phyloP scores from a whole-genome alignment of 352 stramenopile species.

The Pythium guiyangense region DNA sequence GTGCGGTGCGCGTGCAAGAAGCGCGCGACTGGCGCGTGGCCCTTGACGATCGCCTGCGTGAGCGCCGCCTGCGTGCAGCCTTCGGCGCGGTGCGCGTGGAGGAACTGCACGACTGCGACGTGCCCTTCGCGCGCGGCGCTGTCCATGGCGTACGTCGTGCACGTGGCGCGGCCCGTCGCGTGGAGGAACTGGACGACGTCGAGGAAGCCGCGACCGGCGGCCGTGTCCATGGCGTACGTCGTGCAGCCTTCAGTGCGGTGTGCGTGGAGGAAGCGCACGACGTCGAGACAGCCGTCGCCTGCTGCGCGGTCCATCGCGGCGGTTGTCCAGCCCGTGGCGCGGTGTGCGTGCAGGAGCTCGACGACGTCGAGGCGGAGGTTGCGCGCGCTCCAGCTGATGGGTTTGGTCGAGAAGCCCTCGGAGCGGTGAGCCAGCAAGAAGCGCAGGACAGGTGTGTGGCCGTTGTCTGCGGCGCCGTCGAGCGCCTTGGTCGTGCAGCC shows the following conservation, averaged over 20 bases:
- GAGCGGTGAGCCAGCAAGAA: no score
- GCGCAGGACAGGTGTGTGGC: no score
- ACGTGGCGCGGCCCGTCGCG: background rate
- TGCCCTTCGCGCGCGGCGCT: conserved; percentile 2
- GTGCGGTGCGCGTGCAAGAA: no score
- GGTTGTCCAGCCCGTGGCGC: conserved; percentile 10
- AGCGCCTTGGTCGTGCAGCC: no score
- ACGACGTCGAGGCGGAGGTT: conserved; percentile 5
- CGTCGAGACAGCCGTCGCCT: conserved; percentile 6
- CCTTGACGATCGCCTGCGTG: no score
- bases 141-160: conserved; percentile 11
- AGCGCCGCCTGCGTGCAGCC: no score
- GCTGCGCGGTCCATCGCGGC: conserved; percentile 15
- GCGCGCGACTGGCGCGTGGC: no score
- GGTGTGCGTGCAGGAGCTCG: conserved; percentile 8
- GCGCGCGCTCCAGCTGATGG: no score
- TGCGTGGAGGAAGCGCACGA: conserved; percentile 6
- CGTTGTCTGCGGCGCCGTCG: no score
- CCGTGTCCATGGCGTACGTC: conserved; percentile 7
- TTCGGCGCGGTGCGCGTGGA: no score
- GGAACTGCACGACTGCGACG: conserved; percentile 8
- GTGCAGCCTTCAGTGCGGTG: conserved; percentile 12
- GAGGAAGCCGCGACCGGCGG: conserved; percentile 1
- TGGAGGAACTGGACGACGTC: conserved; percentile 8
- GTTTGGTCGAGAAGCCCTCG: no score